Conservation (phyloP, 768 basidiomycete genomes). For the Zangia roseola region DNA sequence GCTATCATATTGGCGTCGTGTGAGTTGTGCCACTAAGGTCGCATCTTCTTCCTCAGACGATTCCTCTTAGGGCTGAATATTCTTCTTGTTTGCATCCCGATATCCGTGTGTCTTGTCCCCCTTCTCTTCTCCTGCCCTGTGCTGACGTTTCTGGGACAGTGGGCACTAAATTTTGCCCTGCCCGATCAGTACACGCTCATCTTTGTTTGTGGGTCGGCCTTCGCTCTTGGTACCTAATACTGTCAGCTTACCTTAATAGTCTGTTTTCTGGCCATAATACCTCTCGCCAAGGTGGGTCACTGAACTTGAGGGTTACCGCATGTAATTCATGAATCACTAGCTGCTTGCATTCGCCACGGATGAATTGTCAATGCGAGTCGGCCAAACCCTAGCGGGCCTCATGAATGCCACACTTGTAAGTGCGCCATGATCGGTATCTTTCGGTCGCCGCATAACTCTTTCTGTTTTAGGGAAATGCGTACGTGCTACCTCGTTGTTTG, state of each 20-base stretch:
- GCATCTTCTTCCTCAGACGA: constrained; percentile 1
- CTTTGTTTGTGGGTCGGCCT: constrained; percentile 57
- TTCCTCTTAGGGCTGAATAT: constrained; percentile 58
- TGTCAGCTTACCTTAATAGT: constrained; percentile 39
- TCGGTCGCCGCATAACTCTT: neutral
- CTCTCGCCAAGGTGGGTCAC: constrained; percentile 65
- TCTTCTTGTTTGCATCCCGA: constrained; percentile 68
- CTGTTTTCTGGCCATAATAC: constrained; percentile 80
- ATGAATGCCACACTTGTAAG: constrained; percentile 81
- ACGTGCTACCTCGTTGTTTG: constrained; percentile 1
- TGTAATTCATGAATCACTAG: constrained; percentile 33
- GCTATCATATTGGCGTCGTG: constrained; percentile 60
- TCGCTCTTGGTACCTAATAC: neutral
- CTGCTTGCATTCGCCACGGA: constrained; percentile 84
- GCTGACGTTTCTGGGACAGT: constrained; percentile 40
- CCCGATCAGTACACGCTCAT: constrained; percentile 55
- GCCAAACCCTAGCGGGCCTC: constrained; percentile 80
- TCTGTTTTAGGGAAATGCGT: constrained; percentile 31
- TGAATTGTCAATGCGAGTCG: constrained; percentile 77
- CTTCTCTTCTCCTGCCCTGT: neutral
- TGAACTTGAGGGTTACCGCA: neutral
- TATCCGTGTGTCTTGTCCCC: constrained; percentile 47
- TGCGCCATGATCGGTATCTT: neutral
- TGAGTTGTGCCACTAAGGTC: constrained; percentile 27
- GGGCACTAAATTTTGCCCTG: constrained; percentile 67